Percentiles rank a stretch among this genome's conserved stretches.
Conservation (phyloP, 2,329 filamentous ascomycete genomes). For the Curvularia sp. region DNA sequence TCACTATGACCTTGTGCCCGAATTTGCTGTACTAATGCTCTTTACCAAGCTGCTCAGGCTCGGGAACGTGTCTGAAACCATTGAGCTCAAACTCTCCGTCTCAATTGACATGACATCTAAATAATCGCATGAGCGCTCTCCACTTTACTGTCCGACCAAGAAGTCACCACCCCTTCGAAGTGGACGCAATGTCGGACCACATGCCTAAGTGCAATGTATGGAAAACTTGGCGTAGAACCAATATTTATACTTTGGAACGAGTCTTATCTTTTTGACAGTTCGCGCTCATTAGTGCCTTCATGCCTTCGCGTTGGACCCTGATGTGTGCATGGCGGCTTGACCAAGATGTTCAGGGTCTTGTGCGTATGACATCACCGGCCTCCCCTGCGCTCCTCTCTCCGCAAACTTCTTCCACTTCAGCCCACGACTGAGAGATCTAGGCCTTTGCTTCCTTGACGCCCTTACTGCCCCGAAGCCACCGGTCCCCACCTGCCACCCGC, state of each 20-base stretch:
- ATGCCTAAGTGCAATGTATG: not conserved
- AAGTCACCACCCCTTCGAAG: not conserved
- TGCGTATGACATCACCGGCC: constrained; percentile 7
- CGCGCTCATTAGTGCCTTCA: not conserved
- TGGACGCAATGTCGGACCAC: not conserved
- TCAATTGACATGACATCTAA: not conserved
- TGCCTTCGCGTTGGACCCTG: not conserved
- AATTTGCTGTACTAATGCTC: not conserved
- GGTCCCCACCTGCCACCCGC: not conserved
- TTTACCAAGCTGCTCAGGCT: not conserved
- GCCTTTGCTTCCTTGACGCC: not conserved
- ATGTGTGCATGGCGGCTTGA: no score
- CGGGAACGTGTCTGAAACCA: not conserved
- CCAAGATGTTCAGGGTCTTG: not conserved
- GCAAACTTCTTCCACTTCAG: not conserved
- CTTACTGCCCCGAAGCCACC: not conserved
- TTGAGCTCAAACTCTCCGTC: no score
- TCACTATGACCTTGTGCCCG: not conserved
- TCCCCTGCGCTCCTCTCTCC: not conserved
- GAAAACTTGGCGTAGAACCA: not conserved
- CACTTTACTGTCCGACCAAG: not conserved
- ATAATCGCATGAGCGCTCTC: not conserved
- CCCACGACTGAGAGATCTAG: constrained; percentile 13
- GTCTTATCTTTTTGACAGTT: not conserved
- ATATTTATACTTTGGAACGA: not conserved